Conservation (phyloP, 2,329 filamentous ascomycete genomes). For the Parastagonospora avenae region DNA sequence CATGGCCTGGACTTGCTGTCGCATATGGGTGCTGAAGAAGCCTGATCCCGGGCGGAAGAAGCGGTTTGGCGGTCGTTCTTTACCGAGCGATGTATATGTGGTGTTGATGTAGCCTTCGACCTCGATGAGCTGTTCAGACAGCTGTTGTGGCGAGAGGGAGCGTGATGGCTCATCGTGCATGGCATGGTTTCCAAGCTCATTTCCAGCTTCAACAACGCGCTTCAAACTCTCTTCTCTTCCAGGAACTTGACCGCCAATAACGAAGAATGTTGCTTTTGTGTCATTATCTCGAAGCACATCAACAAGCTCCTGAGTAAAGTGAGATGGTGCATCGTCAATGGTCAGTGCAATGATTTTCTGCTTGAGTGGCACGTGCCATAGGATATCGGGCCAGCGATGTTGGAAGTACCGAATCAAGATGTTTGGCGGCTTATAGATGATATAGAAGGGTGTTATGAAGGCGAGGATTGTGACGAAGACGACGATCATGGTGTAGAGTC, state of each 20-base stretch:
- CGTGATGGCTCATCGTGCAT: constrained; percentile 83
- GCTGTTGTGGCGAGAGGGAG: constrained; percentile 61
- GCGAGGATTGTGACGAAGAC: constrained; percentile 30
- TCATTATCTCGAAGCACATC: constrained; percentile 66
- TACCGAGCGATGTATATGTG: constrained; percentile 57
- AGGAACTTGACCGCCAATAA: constrained; percentile 78
- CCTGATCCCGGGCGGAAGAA: constrained; percentile 87
- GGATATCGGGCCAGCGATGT: constrained; percentile 74
- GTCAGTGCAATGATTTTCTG: constrained; percentile 78
- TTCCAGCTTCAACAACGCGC: constrained; percentile 59
- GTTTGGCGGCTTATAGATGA: constrained; percentile 81
- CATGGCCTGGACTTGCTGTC: constrained; percentile 61
- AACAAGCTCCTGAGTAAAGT: constrained; percentile 72
- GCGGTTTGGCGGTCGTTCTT: constrained; percentile 55
- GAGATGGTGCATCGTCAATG: constrained; percentile 83
- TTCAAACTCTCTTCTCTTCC: constrained; percentile 57
- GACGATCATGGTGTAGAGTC: constrained; percentile 46
- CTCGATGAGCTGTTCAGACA: constrained; percentile 66
- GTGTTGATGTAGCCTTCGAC: constrained; percentile 66
- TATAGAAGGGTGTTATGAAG: constrained; percentile 57
- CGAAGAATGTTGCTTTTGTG: constrained; percentile 83
- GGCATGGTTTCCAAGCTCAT: constrained; percentile 79
- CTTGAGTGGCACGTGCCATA: constrained; percentile 69
- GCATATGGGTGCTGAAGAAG: constrained; percentile 77
- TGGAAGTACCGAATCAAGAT: constrained; percentile 73